Conservation (phyloP, 495 filamentous ascomycete species). For the Neurospora sp. region DNA sequence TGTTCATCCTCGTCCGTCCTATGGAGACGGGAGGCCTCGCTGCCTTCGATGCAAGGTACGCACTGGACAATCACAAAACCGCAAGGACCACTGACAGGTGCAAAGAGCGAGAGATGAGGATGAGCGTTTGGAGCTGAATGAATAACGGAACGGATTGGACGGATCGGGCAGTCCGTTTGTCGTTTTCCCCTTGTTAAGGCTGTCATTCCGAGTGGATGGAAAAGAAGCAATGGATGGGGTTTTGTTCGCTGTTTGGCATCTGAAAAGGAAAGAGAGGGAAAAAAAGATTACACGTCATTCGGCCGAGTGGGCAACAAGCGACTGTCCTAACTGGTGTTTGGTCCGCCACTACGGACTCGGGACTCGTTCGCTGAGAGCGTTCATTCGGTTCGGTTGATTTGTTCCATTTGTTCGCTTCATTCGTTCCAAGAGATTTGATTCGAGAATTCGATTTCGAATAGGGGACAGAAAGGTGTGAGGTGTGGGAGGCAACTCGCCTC, state of each 20-base stretch:
- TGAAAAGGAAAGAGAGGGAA: neutral
- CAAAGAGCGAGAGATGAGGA: neutral
- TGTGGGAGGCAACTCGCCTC: neutral
- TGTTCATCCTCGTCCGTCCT: neutral
- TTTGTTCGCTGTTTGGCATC: neutral
- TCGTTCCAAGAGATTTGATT: neutral
- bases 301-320: neutral
- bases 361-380: neutral
- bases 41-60: neutral
- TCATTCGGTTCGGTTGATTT: neutral
- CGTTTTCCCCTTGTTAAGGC: too few relatives aligned
- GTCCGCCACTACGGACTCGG: neutral
- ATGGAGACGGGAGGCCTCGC: neutral
- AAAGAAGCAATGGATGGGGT: neutral
- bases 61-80: neutral
- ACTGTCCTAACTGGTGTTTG: neutral
- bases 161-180: neutral
- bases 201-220: too few relatives aligned
- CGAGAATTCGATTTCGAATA: neutral
- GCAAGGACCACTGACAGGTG: neutral
- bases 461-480: neutral
- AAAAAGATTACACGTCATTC: neutral
- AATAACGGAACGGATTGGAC: neutral
- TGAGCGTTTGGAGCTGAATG: neutral
- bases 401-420: neutral